Base-by-base conservation (phyloP, 768 basidiomycete genomes). In the Termitomyces sp. region DNA sequence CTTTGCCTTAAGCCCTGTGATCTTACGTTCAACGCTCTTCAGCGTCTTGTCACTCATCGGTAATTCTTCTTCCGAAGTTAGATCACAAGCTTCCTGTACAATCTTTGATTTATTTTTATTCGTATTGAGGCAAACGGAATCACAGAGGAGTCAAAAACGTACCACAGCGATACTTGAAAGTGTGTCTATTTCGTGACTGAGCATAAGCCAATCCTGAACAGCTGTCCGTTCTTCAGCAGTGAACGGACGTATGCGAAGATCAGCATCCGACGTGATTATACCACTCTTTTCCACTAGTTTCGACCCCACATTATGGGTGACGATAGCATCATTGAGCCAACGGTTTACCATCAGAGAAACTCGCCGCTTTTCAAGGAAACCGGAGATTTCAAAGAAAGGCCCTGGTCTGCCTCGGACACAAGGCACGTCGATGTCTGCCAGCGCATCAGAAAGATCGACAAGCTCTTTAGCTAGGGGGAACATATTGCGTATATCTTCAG, bases 171-270 rank as follows among this genome's bases (percentile, higher is more conserved):
- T 28, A 20, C 24, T 32, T 24, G 38, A 53, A 51, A 66, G 60
- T 9, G 66, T 28, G 32, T 68, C 57, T 48, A 67, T 61, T 26
- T 74, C 68, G 10, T 65, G 60, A n/a, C 72, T 69, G 51, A 75
- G 62, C 0, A 65, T 57, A 56, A 82, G 65, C 71, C 76, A 83
- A 14, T 60, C 63, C 24, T 67, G 63, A 49, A 77, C 68, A 16
- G 66, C 54, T 0, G 58, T 54, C 50, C 68, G 60, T 55, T 81
- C 80, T 33, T 76, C 71, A 13, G 13, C 30, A 13, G 72, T 74
- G 67, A 69, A 75, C 53, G 76, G 74, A 10, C 79, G 73, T 20
- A 80, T 71, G 50, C 79, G 69, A 0, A 60, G 68, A 56, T 79
- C 79, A 47, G 70, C 72, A 47, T 71, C 72, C 59, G 74, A 69